phyloP scores from a whole-genome alignment of 2,329 filamentous ascomycete genomes.

The Biscogniauxia marginata region DNA sequence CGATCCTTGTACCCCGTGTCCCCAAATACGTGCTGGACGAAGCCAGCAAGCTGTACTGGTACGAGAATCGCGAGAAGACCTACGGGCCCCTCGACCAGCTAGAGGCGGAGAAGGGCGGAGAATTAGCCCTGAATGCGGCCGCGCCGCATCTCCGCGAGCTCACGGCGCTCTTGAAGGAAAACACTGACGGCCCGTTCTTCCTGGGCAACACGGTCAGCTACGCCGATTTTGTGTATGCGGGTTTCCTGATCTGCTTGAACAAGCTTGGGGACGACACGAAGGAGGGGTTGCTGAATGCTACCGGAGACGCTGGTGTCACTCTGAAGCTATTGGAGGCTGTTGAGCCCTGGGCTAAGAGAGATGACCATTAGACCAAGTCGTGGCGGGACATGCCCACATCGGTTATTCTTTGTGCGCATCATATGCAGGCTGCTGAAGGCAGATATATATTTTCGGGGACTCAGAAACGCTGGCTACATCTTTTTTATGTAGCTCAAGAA shows the following conservation, averaged over 20 bases:
- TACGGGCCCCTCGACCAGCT: constrained; percentile 53
- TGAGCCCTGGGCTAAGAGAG: constrained; percentile 41
- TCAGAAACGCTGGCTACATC: too few species aligned
- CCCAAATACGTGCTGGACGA: constrained; percentile 51
- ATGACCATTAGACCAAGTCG: constrained; percentile 32
- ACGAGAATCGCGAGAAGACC: constrained; percentile 45
- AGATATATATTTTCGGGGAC: too few species aligned
- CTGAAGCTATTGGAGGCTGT: constrained; percentile 39
- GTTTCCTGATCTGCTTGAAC: constrained; percentile 37
- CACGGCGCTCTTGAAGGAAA: constrained; percentile 52
- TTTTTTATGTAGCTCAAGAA: too few species aligned
- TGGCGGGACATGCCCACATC: too few species aligned
- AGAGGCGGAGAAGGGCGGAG: constrained; percentile 46
- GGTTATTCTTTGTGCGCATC: too few species aligned
- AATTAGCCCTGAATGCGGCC: constrained; percentile 46
- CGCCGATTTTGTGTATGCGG: constrained; percentile 57
- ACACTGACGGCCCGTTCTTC: constrained; percentile 59
- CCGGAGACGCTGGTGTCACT: constrained; percentile 39
- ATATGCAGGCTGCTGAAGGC: too few species aligned
- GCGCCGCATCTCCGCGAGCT: constrained; percentile 35
- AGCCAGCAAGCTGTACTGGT: constrained; percentile 54
- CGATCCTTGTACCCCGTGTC: constrained; percentile 48
- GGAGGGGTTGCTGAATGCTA: constrained; percentile 35
- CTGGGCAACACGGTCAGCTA: constrained; percentile 54
- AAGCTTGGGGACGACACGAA: constrained; percentile 36